These are phyloP conservation scores for Blastocladiella emersonii DNA, from an alignment of 371 early-diverging fungal species.

Conservation along the genomic window DNA sequence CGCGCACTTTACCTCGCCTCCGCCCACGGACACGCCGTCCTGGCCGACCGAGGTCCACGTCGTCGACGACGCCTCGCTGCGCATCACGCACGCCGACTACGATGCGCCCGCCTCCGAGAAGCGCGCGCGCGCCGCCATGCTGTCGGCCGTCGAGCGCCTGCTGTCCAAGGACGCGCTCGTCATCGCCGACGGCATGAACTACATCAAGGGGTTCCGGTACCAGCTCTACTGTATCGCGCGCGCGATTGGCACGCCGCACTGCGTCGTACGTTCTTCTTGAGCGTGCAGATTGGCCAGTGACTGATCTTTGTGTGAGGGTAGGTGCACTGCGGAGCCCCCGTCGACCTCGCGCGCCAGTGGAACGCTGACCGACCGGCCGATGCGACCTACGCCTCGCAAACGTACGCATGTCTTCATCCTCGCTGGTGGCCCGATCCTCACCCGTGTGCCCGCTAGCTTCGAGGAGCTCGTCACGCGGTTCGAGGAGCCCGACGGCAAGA, in stretches of 20 bases:
- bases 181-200: constrained; percentile 85
- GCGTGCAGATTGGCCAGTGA: background rate
- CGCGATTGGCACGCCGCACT: constrained; percentile 75
- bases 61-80: constrained; percentile 63
- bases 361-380: constrained; percentile 32
- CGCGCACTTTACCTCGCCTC: constrained; percentile 30
- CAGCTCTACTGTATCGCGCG: constrained; percentile 87
- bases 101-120: constrained; percentile 37
- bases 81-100: constrained; percentile 42
- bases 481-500: constrained; percentile 83
- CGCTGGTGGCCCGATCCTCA: background rate
- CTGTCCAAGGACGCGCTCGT: constrained; percentile 68
- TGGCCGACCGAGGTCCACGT: constrained; percentile 42
- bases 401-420: constrained; percentile 14
- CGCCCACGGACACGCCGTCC: constrained; percentile 21
- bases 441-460: constrained; percentile 27
- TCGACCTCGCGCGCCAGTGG: constrained; percentile 46
- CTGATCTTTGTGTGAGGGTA: constrained; percentile 10
- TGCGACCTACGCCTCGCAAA: constrained; percentile 31
- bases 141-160: constrained; percentile 79
- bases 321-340: constrained; percentile 57
- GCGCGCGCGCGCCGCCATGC: constrained; percentile 68
- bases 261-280: constrained; percentile 38
- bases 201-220: constrained; percentile 95
- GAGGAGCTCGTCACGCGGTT: constrained; percentile 75